These are phyloP conservation scores for Fragaria nilgerrensis DNA, from an alignment of 306 rosid species.

Conservation along the genomic window DNA sequence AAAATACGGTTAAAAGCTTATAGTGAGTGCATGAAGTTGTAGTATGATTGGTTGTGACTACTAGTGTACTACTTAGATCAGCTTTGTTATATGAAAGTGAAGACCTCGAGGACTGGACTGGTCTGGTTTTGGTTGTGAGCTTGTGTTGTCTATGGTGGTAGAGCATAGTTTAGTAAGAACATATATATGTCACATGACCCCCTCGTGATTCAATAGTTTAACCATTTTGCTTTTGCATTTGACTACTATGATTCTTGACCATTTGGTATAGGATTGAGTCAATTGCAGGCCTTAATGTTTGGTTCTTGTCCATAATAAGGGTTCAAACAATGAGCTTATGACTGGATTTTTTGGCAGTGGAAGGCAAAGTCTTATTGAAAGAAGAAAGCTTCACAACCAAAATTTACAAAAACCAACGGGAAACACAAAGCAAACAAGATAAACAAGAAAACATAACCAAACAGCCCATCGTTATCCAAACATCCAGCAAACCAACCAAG, in stretches of 20 bases:
- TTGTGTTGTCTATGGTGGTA: not conserved
- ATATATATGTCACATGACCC: not conserved
- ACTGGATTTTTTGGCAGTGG: no score
- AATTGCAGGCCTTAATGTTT: not conserved
- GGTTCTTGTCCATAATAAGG: constrained; percentile 1
- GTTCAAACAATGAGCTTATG: not conserved
- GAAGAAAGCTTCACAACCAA: no score
- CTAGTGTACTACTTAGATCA: not conserved
- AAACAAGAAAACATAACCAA: no score
- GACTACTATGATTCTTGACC: not conserved
- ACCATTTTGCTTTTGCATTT: not conserved
- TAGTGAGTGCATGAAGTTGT: constrained; percentile 25
- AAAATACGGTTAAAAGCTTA: constrained; percentile 11
- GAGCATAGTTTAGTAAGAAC: not conserved
- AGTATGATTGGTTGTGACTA: constrained; percentile 16
- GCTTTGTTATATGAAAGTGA: not conserved
- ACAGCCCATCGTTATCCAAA: no score
- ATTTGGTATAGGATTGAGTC: not conserved
- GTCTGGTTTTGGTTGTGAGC: not conserved
- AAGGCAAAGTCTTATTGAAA: no score
- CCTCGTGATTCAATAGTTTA: not conserved
- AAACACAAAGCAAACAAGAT: no score
- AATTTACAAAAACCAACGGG: no score
- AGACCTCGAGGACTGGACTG: constrained; percentile 14
- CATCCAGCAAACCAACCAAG: no score